Conservation (phyloP, 176 grass and related monocot species). For the Juncus inflexus region DNA sequence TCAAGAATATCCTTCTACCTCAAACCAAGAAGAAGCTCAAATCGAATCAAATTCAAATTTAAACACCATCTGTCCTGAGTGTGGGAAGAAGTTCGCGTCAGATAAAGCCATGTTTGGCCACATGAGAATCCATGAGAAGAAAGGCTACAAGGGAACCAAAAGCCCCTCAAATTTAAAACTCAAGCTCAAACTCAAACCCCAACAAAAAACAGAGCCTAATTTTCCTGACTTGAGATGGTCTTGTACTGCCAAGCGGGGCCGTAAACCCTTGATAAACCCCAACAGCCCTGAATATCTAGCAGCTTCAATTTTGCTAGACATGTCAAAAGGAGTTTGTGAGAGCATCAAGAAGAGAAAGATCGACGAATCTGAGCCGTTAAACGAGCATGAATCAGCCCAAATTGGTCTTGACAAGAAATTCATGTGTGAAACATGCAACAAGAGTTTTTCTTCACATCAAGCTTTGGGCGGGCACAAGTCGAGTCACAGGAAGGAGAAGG, state of each 20-base stretch:
- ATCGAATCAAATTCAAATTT: not conserved
- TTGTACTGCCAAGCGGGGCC: not conserved
- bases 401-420: not conserved
- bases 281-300: not conserved
- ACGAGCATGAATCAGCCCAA: not conserved
- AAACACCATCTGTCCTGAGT: not conserved
- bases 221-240: not conserved
- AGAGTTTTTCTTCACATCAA: not conserved
- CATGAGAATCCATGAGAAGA: conserved; percentile 8
- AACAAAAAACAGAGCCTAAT: not conserved
- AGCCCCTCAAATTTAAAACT: not conserved
- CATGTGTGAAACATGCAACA: not conserved
- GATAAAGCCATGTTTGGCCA: conserved; percentile 15
- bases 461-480: not conserved
- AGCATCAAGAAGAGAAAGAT: not conserved
- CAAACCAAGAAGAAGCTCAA: conserved; percentile 7
- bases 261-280: not conserved
- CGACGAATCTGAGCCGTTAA: not conserved
- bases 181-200: not conserved
- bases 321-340: not conserved
- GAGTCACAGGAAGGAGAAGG: not conserved
- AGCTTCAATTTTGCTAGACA: not conserved
- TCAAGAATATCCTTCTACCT: not conserved
- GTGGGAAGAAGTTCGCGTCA: not conserved
- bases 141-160: not conserved